Base-by-base conservation (phyloP, 139 green algal genomes). In the Chlamydomonas eustigma region DNA sequence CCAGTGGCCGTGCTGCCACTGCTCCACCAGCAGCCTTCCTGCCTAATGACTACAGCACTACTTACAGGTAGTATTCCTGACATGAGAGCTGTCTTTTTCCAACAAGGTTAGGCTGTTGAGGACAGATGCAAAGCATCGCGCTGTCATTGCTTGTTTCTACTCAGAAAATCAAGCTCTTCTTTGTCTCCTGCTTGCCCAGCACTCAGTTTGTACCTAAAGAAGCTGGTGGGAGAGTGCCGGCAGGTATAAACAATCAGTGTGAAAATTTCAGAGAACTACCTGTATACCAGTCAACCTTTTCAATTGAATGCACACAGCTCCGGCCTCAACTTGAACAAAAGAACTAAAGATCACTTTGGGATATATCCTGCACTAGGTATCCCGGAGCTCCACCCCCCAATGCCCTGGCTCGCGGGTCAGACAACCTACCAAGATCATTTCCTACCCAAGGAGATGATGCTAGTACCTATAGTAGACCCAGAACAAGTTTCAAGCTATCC, bases 361-460 rank as follows among this genome's bases (percentile, higher is more conserved):
- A n/a, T n/a, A n/a, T n/a, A n/a, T n/a, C 50, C 22, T 63, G 18
- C 50, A n/a, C n/a, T 37, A 63, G 65, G 66, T 30, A 24, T 51
- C 2, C 25, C 68, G 28, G 79, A 80, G 39, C 69, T 64, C 8
- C 67, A 44, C 2, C 67, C 44, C 35, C 44, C 68, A 3, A 50
- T 81, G 4, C 78, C 75, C 4, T 87, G 78, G 81, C 64, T 87
- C 65, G 73, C 32, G 33, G 73, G 73, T n/a, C 65, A 51, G 32
- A 84, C 76, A 58, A 84, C 82, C 31, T 87, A 84, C 73, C 50
- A 58, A 4, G 75, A 78, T 73, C 71, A 87, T 68, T 84, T 76
- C 64, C 25, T 64, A 3, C 73, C 76, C 76, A 87, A 87, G 77
- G 71, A 76, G 44, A 5, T 76, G 34, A 37, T 36, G 32, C 72